These are phyloP conservation scores for Silene vulgaris DNA, from an alignment of 179 eudicot genomes.

Conservation along the genomic window DNA sequence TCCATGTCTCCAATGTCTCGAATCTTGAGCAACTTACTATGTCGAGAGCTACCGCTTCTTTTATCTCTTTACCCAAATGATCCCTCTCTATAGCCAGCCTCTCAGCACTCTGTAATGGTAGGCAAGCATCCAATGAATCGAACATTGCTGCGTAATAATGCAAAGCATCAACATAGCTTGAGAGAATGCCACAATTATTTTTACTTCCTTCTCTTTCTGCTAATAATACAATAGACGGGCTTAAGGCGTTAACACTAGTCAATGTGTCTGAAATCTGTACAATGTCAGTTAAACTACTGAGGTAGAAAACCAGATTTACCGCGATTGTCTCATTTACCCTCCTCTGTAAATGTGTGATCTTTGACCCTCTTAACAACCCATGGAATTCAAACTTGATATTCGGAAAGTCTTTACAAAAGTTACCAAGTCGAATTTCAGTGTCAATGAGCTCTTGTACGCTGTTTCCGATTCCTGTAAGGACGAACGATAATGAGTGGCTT, in stretches of 20 bases:
- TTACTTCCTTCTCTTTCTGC: conserved; percentile 59
- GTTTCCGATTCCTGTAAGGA: conserved; percentile 53
- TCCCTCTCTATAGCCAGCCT: conserved; percentile 65
- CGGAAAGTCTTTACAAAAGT: conserved; percentile 52
- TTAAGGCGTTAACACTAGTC: conserved; percentile 29
- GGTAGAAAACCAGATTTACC: conserved; percentile 49
- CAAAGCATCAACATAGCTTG: conserved; percentile 60
- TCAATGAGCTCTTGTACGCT: conserved; percentile 50
- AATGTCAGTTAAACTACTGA: conserved; percentile 31
- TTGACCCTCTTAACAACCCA: conserved; percentile 45
- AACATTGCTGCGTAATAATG: conserved; percentile 80
- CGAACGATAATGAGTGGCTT: conserved; percentile 29
- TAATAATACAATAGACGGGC: conserved; percentile 50
- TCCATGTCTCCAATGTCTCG: conserved; percentile 63
- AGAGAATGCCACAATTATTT: conserved; percentile 38
- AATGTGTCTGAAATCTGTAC: conserved; percentile 46
- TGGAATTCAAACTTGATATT: conserved; percentile 56
- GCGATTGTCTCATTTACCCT: conserved; percentile 59
- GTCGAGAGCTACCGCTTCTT: conserved; percentile 34
- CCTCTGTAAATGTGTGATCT: conserved; percentile 23
- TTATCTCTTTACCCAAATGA: conserved; percentile 63
- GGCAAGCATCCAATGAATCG: conserved; percentile 64
- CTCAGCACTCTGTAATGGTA: conserved; percentile 51
- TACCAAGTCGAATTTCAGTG: conserved; percentile 52
- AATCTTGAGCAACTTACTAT: conserved; percentile 32